Evolutionary conservation across 352 stramenopile genomes (phyloP), one percentile per base, ranked within the genome.

Genomic region (Globisporangium parvum): DNA sequence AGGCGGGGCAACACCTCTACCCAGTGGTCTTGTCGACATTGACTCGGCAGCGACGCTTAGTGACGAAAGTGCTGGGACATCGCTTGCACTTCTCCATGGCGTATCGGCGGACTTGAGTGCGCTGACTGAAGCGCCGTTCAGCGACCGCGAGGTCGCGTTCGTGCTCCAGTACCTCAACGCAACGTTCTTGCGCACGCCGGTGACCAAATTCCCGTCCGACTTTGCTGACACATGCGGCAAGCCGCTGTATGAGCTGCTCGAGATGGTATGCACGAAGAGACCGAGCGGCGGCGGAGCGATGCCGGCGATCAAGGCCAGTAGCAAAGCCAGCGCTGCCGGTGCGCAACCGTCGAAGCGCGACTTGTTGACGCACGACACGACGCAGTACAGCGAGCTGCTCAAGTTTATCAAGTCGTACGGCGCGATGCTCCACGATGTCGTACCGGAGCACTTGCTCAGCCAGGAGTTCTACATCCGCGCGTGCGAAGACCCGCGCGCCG

Each of bases 371-470:
- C 70, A 88, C 37, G 71, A 82, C 31, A 74, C 69, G 0, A 60
- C 60, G 10, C 89, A 98, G 66, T 98, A 95, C 60, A 63, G 67
- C 0, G 85, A 96, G 47, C 59, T 98, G 17, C 73, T 98, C 21
- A 84, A 82, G 17, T 98, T 97, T 39, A 71, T 98, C 33, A 97
- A 94, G 44, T 84, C 80, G 14, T 95, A 95, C 37, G 93, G 93
- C 4, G 91, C 87, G 0, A 92, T 98, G 59, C 62, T 98, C 6
- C 90, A 95, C 53, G 77, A 95, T 15, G 74, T 98, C 0, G 70
- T 76, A 6, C 74, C 91, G 0, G 85, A 93, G 63, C 73, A 93
- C 17, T 54, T 97, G 15, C 61, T 98, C 9, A 57, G 65, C 2
- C 76, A 89, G 49, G 77, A 91, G 21, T 74, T 91, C 24, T 97